These are phyloP conservation scores for Thelephora ganbajun DNA, from an alignment of 768 basidiomycete species.

Conservation along the genomic window DNA sequence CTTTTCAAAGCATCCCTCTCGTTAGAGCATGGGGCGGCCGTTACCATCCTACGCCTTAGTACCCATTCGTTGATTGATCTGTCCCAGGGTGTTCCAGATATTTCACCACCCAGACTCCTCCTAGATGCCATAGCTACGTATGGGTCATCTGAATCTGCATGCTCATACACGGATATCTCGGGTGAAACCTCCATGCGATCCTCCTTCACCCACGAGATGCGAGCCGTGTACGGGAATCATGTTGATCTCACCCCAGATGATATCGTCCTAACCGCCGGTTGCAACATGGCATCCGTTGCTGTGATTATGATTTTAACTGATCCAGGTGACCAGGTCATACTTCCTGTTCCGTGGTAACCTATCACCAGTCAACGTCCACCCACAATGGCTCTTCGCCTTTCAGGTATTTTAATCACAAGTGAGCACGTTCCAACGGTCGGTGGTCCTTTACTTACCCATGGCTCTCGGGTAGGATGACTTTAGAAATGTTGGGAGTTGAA, in stretches of 20 bases:
- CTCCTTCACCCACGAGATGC: conserved; percentile 49
- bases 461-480: conserved; percentile 39
- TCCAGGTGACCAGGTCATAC: conserved; percentile 53
- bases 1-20: conserved; percentile 31
- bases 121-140: conserved; percentile 33
- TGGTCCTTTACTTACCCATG: neutral
- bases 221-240: conserved; percentile 33
- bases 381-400: neutral
- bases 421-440: conserved; percentile 9
- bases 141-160: conserved; percentile 26
- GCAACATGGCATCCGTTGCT: conserved; percentile 59
- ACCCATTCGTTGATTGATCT: conserved; percentile 46
- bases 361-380: neutral
- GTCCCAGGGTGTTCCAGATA: conserved; percentile 65
- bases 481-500: conserved; percentile 48
- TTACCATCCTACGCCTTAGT: conserved; percentile 24
- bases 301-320: conserved; percentile 51
- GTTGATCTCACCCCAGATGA: conserved; percentile 39
- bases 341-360: conserved; percentile 56
- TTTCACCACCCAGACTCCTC: conserved; percentile 40
- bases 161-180: conserved; percentile 44
- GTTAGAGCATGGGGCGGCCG: conserved; percentile 41
- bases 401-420: conserved; percentile 61
- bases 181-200: conserved; percentile 41
- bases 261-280: conserved; percentile 56